Percentiles rank a stretch among this genome's conserved stretches.
Evolutionary conservation across 805 yeast species (phyloP).

Genomic region (Dipodascopsis tothii): DNA sequence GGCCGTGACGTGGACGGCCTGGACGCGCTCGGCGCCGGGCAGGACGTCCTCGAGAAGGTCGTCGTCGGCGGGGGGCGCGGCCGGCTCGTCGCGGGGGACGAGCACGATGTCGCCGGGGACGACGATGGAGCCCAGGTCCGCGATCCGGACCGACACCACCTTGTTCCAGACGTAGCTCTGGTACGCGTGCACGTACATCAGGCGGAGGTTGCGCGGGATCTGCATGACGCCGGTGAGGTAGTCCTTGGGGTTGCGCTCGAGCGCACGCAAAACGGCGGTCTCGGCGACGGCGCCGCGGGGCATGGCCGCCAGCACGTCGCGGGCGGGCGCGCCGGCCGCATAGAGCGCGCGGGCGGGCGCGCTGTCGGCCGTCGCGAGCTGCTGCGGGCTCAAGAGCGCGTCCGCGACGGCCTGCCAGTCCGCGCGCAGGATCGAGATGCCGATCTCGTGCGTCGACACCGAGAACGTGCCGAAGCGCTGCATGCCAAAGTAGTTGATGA

Average conservation of each 20-base stretch:
- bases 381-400: constrained; percentile 76
- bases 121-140: constrained; percentile 57
- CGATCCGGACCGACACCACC: constrained; percentile 70
- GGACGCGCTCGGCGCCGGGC: constrained; percentile 43
- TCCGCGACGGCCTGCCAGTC: constrained; percentile 79
- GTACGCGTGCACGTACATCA: constrained; percentile 96
- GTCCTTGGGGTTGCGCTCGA: constrained; percentile 49
- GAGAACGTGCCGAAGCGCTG: constrained; percentile 97
- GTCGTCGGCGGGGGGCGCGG: constrained; percentile 28
- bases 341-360: constrained; percentile 27
- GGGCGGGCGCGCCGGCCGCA: constrained; percentile 43
- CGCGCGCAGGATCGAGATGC: constrained; percentile 58
- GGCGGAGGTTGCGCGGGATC: constrained; percentile 82
- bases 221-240: constrained; percentile 76
- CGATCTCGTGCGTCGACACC: constrained; percentile 80
- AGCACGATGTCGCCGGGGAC: constrained; percentile 78
- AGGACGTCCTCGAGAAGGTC: constrained; percentile 60
- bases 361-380: constrained; percentile 68
- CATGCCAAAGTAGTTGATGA: constrained; percentile 94
- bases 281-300: constrained; percentile 89
- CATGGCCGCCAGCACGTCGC: constrained; percentile 57
- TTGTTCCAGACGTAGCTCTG: constrained; percentile 93
- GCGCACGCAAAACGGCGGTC: constrained; percentile 53
- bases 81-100: constrained; percentile 28
- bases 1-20: constrained; percentile 68